Conservation (phyloP, 768 basidiomycete genomes). For the Bullera alba region DNA sequence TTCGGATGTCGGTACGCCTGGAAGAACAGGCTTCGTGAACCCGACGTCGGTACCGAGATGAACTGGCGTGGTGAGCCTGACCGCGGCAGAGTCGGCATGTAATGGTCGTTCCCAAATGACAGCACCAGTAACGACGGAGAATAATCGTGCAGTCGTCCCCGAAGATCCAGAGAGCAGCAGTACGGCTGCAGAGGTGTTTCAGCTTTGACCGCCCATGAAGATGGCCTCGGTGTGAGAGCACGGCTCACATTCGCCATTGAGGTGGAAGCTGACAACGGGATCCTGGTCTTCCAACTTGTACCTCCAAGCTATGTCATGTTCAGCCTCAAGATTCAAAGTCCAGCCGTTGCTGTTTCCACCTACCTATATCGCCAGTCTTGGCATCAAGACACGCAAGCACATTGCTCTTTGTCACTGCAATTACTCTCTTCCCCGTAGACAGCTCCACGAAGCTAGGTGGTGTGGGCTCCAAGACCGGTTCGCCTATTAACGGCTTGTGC, state of each 20-base stretch:
- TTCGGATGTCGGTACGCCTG: too few relatives aligned
- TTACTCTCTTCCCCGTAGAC: conserved; percentile 9
- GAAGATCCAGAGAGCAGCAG: conserved; percentile 69
- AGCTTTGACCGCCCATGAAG: not conserved
- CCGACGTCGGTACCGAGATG: conserved; percentile 56
- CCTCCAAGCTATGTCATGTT: conserved; percentile 76
- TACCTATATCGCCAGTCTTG: conserved; percentile 65
- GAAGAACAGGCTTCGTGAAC: too few relatives aligned
- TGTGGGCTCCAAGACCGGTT: conserved; percentile 57
- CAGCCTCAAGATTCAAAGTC: not conserved
- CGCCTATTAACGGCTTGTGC: conserved; percentile 70
- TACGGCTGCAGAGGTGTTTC: conserved; percentile 51
- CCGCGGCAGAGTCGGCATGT: conserved; percentile 49
- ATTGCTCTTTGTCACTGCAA: conserved; percentile 52
- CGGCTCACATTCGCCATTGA: conserved; percentile 54
- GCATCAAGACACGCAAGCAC: conserved; percentile 68
- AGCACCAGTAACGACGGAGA: conserved; percentile 60
- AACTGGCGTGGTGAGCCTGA: conserved; percentile 53
- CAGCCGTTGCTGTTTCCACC: conserved; percentile 33
- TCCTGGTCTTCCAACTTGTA: conserved; percentile 67
- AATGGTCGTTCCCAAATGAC: conserved; percentile 62
- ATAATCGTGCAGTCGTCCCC: conserved; percentile 61
- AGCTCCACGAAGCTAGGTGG: conserved; percentile 48
- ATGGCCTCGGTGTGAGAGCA: too few relatives aligned
- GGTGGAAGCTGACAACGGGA: conserved; percentile 59